Conservation (phyloP, 129 eudicot genomes). For the Helichrysum umbraculigerum region DNA sequence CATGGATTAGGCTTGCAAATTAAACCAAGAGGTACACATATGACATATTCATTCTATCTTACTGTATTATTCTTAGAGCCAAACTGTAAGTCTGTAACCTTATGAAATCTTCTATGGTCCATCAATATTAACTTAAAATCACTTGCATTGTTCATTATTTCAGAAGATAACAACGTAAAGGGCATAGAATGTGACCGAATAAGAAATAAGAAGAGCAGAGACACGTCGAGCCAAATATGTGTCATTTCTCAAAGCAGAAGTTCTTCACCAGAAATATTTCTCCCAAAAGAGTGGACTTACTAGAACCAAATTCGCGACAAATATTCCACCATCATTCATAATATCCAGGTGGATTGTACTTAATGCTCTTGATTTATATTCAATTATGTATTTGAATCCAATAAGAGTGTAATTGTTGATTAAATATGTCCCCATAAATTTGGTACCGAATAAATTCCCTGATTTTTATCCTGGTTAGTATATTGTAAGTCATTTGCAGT, state of each 20-base stretch:
- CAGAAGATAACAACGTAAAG: slow-evolving; percentile 43
- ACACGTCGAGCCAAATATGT: slow-evolving; percentile 27
- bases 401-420: slow-evolving; percentile 18
- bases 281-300: slow-evolving; percentile 87
- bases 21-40: slow-evolving; percentile 43
- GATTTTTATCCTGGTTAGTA: background rate
- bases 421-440: slow-evolving; percentile 12
- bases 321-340: slow-evolving; percentile 12
- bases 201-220: slow-evolving; percentile 37
- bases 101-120: background rate
- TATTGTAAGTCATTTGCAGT: slow-evolving; percentile 19
- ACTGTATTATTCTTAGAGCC: background rate
- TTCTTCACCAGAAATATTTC: slow-evolving; percentile 69
- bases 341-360: slow-evolving; percentile 21
- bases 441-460: slow-evolving; percentile 7
- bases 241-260: slow-evolving; percentile 41
- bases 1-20: slow-evolving; percentile 60
- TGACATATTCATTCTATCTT: background rate
- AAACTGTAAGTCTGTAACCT: background rate
- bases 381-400: slow-evolving; percentile 33
- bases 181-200: slow-evolving; percentile 13
- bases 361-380: slow-evolving; percentile 26
- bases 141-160: slow-evolving; percentile 1
- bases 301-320: slow-evolving; percentile 23
- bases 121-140: background rate